Evolutionary conservation across 768 basidiomycete genomes (phyloP).

Genomic region (Panus rudis): DNA sequence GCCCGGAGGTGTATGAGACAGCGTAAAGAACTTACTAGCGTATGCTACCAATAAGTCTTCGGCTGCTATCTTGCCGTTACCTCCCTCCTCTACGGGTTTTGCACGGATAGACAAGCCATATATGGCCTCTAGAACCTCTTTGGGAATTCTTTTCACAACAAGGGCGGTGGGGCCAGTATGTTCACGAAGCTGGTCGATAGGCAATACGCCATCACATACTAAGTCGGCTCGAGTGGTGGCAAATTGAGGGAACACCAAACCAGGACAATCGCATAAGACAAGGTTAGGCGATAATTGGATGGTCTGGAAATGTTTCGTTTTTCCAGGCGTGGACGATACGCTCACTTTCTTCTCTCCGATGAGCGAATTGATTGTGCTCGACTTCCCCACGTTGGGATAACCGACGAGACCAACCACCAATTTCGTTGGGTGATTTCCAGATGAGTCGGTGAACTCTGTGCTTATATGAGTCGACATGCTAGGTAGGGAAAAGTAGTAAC

Average conservation of each 20-base stretch:
- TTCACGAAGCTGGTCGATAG: slow-evolving; percentile 96
- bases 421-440: slow-evolving; percentile 52
- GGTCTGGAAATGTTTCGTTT: slow-evolving; percentile 99
- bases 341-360: slow-evolving; percentile 97
- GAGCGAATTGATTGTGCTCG: slow-evolving; percentile 94
- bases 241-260: slow-evolving; percentile 97
- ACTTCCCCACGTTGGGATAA: slow-evolving; percentile 98
- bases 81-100: slow-evolving; percentile 69
- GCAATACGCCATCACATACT: slow-evolving; percentile 93
- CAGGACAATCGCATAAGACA: slow-evolving; percentile 93
- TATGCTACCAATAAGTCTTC: slow-evolving; percentile 83
- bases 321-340: slow-evolving; percentile 95
- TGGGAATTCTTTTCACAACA: slow-evolving; percentile 72
- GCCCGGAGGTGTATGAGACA: not conserved
- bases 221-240: slow-evolving; percentile 94
- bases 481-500: slow-evolving; percentile 12
- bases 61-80: slow-evolving; percentile 65
- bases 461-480: too few relatives aligned
- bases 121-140: slow-evolving; percentile 76
- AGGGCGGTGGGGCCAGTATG: slow-evolving; percentile 79
- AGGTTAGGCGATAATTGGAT: slow-evolving; percentile 87
- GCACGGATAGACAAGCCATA: slow-evolving; percentile 80
- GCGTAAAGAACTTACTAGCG: slow-evolving; percentile 66
- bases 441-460: slow-evolving; percentile 55
- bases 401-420: slow-evolving; percentile 88